Base-by-base conservation (phyloP, 768 basidiomycete species). In the Hydnomerulius pinastri region DNA sequence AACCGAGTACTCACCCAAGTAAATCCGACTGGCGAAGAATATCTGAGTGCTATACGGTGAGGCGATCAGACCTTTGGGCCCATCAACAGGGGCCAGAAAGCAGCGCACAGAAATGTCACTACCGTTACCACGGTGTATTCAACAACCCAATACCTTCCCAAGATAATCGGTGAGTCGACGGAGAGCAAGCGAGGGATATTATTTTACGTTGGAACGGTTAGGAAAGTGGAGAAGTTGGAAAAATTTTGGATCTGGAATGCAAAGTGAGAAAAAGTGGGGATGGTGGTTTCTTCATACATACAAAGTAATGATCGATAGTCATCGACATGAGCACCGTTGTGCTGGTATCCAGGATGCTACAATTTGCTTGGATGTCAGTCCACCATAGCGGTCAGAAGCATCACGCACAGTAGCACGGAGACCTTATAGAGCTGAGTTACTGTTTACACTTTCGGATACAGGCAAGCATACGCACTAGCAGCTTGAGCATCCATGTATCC, bases 11-110 rank as follows among this genome's bases (percentile, higher is more conserved):
- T 12, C 11, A 46, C 44, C 33, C 33, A 46, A 29, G n/a, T 32
- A 46, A 21, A 46, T 46, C 30, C 44, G 9, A 30, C 29, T 46
- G 44, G 44, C 44, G 21, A 46, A 46, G 33, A 33, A 46, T 9
- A 46, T 18, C 24, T 46, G 44, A 6, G 29, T 23, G 9, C 44
- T 46, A 20, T 17, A 15, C 7, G 17, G 13, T n/a, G 33, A 15
- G 8, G 20, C 8, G 24, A 21, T 21, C 20, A 4, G 21, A 27
- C 25, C 28, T 28, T 43, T 8, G 23, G n/a, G 17, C 24, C 6
- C 23, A 11, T 25, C 5, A 6, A 4, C n/a, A n/a, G n/a, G n/a
- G n/a, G n/a, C n/a, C n/a, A n/a, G n/a, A 28, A 29, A 27, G 25
- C 42, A 43, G 20, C 29, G 15, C 21, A 46, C 44, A 46, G 30